Evolutionary conservation across 148 eudicot genomes (phyloP), one percentile per base, ranked within the genome.

Genomic region (Amaranthus palmeri): DNA sequence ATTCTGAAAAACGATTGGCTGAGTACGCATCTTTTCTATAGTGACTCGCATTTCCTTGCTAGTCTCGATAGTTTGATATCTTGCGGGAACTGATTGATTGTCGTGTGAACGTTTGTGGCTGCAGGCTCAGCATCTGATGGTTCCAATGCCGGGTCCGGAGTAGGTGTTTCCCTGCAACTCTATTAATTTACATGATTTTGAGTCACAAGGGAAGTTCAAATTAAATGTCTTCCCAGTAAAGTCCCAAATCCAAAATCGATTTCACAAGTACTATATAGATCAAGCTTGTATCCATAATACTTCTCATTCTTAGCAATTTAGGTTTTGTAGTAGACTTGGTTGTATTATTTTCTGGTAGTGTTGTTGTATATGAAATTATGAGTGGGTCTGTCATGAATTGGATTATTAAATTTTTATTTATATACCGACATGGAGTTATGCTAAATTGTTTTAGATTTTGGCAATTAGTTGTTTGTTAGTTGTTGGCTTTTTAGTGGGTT

Each of bases 101-200:
- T 47, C 9, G n/a, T 48, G 14, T 56, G 15, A 56, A 48, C 66
- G 69, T 69, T 54, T 52, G 45, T 62, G 60, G 40, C 70, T 68
- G 72, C 86, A 84, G 77, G 83, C 73, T 46, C 79, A 70, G 56
- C 88, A 84, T 72, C 79, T 82, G 79, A 84, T 87, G 88, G 84
- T 82, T 74, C 85, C 79, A 17, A 83, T 85, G 89, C 88, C 75
- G 70, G 83, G 87, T 14, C 83, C 78, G 47, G 87, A 88, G 66
- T 88, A 83, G 83, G 66, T 40, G 10, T 49, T 69, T 70, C 40
- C 49, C 59, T 62, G 67, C 68, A 44, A 57, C 62, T 74, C 66
- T 48, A 67, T 74, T 65, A 66, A 58, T 47, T 67, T 58, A 74
- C 58, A 50, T 44, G 58, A 57, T 67, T 67, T 64, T 36, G 51